Conservation (phyloP, 2,329 filamentous ascomycete genomes). For the Colletotrichum endophyticum region DNA sequence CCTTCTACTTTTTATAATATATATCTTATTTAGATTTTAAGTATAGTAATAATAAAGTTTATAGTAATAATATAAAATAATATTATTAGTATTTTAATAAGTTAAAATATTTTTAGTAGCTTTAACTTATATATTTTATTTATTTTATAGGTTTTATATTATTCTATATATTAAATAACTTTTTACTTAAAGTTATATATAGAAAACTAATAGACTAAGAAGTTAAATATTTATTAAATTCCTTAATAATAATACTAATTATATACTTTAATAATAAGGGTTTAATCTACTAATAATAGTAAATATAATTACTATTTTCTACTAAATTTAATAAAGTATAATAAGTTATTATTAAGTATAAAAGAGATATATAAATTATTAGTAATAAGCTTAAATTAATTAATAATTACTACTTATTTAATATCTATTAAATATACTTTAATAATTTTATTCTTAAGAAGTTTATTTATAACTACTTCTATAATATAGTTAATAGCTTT, state of each 20-base stretch:
- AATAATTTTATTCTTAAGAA: not conserved
- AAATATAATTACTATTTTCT: not conserved
- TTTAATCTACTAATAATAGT: not conserved
- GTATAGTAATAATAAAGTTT: no score
- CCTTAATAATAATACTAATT: not conserved
- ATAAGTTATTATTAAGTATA: not conserved
- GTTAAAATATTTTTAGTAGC: rapidly evolving
- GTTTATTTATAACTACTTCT: not conserved
- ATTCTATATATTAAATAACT: no score
- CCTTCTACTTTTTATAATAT: no score
- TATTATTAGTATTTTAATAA: no score
- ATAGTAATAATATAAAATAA: no score
- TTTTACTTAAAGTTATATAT: not conserved
- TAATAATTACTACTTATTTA: not conserved
- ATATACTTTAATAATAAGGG: not conserved
- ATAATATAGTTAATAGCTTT: not conserved
- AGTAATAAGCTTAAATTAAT: rapidly evolving
- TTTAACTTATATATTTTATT: no score
- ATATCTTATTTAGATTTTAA: no score
- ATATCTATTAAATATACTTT: not conserved
- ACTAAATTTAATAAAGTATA: no score
- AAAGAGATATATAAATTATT: not conserved
- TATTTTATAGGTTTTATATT: no score
- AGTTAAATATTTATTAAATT: not conserved
- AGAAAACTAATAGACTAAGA: rapidly evolving